These are phyloP conservation scores for Artemisia annua DNA, from an alignment of 129 eudicot species.

Conservation along the genomic window DNA sequence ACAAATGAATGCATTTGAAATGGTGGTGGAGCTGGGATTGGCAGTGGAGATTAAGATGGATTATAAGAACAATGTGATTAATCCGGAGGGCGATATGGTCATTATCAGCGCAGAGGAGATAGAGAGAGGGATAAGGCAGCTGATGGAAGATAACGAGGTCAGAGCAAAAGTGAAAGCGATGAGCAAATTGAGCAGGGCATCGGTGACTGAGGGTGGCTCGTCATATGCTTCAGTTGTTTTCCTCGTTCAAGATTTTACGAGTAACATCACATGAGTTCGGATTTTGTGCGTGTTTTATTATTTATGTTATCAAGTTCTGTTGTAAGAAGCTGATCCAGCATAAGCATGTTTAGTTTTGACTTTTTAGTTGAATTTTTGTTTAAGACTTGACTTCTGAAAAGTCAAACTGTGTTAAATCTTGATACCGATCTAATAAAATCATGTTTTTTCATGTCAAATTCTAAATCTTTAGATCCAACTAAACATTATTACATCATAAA, in stretches of 20 bases:
- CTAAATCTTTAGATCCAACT: no score
- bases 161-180: conserved; percentile 7
- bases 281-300: no score
- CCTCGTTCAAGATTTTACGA: not conserved
- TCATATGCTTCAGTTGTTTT: conserved; percentile 12
- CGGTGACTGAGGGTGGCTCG: conserved; percentile 8
- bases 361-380: no score
- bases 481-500: no score
- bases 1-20: conserved; percentile 24
- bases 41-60: conserved; percentile 21
- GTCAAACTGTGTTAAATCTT: no score
- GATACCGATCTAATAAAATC: no score
- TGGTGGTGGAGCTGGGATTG: conserved; percentile 24
- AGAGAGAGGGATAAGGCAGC: not conserved
- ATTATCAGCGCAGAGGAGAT: not conserved
- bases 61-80: conserved; percentile 8
- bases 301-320: no score
- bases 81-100: not conserved
- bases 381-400: no score
- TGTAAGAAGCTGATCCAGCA: no score
- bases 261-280: not conserved
- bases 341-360: no score
- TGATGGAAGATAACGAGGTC: not conserved
- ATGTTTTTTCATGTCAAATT: no score
- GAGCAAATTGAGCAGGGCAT: not conserved